Base-by-base conservation (phyloP, 371 early-diverging fungal species). In the Syncephalis fuscata region DNA sequence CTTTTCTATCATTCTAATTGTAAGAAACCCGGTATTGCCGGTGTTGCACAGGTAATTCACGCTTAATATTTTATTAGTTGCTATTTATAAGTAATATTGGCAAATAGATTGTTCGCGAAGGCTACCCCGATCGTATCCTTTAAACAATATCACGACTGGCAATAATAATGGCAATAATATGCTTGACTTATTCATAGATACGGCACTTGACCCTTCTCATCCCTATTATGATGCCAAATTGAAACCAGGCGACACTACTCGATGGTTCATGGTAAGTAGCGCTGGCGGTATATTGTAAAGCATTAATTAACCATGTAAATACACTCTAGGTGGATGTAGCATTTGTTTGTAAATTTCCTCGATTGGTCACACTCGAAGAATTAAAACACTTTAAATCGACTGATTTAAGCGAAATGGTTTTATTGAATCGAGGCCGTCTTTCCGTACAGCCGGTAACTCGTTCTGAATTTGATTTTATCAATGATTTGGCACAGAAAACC, bases 191-290 rank as follows among this genome's bases (percentile, higher is more conserved):
- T 3, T n/a, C 10, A n/a, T n/a, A 53, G 51, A 57, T 50, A 76
- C 74, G 0, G 76, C 76, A 0, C 72, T 62, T 47, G 75, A 77
- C 46, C 17, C 56, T 3, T 47, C 47, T 1, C 73, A 77, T 48
- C 76, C 76, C 1, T 74, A 76, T 54, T 76, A 55, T 50, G 74
- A 79, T 50, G 60, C 67, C 5, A 77, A 75, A 42, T 61, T 62
- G 9, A 53, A 64, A 15, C 10, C 32, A 3, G 51, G 59, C 23
- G 67, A 71, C 0, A 58, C 68, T 5, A 80, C 80, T 24, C 73
- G 62, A 51, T 84, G 82, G 85, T 76, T 64, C 56, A 79, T 78
- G 78, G 80, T 67, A 62, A 49, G n/a, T n/a, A n/a, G n/a, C n/a
- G n/a, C n/a, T n/a, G n/a, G 52, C 25, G 0, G 16, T 16, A 32